Percentiles rank a stretch among this genome's conserved stretches.
These are phyloP conservation scores for Malassezia brasiliensis DNA, from an alignment of 1,284 basidiomycete genomes.

Conservation along the genomic window DNA sequence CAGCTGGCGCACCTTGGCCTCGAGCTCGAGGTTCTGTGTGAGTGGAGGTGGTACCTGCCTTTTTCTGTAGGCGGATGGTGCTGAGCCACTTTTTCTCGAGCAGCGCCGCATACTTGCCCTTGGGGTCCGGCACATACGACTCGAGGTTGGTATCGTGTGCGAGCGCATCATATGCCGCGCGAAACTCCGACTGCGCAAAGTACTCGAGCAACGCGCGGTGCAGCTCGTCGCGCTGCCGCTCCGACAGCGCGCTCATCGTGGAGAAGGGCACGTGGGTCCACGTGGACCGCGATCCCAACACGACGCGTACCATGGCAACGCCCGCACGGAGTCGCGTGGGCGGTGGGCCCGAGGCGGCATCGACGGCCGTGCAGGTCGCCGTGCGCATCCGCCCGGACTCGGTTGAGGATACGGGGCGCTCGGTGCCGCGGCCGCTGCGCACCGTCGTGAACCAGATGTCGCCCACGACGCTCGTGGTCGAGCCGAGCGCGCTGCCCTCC, in stretches of 20 bases:
- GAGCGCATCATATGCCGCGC: conserved; percentile 59
- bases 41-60: conserved; percentile 53
- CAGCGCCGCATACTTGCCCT: conserved; percentile 69
- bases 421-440: conserved; percentile 11
- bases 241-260: conserved; percentile 54
- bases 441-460: conserved; percentile 6
- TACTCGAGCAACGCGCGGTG: conserved; percentile 61
- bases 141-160: conserved; percentile 54
- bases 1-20: conserved; percentile 64
- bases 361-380: conserved; percentile 11
- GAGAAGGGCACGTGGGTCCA: conserved; percentile 11
- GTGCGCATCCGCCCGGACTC: conserved; percentile 16
- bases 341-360: neutral
- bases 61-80: conserved; percentile 83
- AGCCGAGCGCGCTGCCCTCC: neutral
- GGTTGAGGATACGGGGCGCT: neutral
- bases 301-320: neutral
- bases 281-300: conserved; percentile 7
- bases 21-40: conserved; percentile 57
- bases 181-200: conserved; percentile 60
- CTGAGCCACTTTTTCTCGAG: conserved; percentile 93
- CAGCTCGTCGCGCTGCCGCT: conserved; percentile 74
- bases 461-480: conserved; percentile 1
- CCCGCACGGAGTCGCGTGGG: neutral
- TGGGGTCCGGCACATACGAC: conserved; percentile 68